Percentiles rank a stretch among this genome's conserved stretches.
These are phyloP conservation scores for Lasiosphaeria miniovina DNA, from an alignment of 495 filamentous ascomycete species.

Conservation along the genomic window DNA sequence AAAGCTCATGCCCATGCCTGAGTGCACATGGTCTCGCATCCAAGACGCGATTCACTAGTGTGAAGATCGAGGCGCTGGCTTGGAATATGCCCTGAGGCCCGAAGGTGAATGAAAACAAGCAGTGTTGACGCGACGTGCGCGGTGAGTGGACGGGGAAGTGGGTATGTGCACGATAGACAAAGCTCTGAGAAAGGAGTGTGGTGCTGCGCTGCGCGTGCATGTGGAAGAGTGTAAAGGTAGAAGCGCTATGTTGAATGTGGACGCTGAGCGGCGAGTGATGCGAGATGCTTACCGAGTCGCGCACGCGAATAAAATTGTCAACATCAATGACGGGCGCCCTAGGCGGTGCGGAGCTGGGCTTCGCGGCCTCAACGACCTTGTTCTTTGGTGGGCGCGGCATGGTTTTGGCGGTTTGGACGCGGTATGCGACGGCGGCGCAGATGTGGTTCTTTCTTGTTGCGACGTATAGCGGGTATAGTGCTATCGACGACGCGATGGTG, in stretches of 20 bases:
- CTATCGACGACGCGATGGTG: constrained; percentile 19
- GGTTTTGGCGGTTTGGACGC: constrained; percentile 15
- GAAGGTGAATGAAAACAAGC: too few species aligned
- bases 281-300: constrained; percentile 46
- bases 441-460: constrained; percentile 2
- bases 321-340: constrained; percentile 38
- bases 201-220: not conserved
- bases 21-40: not conserved
- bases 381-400: constrained; percentile 40
- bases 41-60: not conserved
- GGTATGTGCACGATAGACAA: too few species aligned
- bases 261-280: not conserved
- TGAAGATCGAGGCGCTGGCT: not conserved
- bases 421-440: constrained; percentile 10
- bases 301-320: constrained; percentile 48
- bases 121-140: too few species aligned
- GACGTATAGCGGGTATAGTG: constrained; percentile 17
- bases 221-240: constrained; percentile 10
- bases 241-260: constrained; percentile 8
- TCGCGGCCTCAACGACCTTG: constrained; percentile 41
- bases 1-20: not conserved
- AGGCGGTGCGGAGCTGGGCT: constrained; percentile 23
- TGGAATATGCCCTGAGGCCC: too few species aligned
- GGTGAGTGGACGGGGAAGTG: too few species aligned
- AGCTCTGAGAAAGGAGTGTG: too few species aligned